Percentiles rank a stretch among this genome's conserved stretches.
Conservation (phyloP, 164 flowering plant genomes). For the Chimonanthus praecox region DNA sequence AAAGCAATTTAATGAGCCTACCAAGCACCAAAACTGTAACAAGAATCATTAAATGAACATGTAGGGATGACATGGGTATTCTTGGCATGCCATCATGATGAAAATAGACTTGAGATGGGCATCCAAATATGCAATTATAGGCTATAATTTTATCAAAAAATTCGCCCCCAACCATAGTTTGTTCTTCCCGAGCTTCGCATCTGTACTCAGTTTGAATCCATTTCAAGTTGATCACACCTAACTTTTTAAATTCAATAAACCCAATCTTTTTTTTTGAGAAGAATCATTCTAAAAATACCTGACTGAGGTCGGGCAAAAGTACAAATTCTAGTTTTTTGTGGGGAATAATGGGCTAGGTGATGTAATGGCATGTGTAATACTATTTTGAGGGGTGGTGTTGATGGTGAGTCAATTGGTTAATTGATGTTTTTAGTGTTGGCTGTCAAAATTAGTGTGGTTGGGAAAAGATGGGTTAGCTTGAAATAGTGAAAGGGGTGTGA, state of each 20-base stretch:
- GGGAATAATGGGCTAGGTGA: neutral
- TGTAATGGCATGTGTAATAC: neutral
- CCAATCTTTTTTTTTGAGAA: too few relatives aligned
- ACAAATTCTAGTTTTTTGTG: neutral
- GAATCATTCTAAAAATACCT: too few relatives aligned
- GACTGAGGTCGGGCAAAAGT: too few relatives aligned
- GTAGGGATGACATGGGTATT: neutral
- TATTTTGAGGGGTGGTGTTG: slow-evolving; percentile 1
- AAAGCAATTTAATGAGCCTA: slow-evolving; percentile 1
- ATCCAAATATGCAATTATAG: neutral
- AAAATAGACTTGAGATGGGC: neutral
- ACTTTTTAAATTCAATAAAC: too few relatives aligned
- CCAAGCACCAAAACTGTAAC: slow-evolving; percentile 7
- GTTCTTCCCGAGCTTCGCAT: too few relatives aligned
- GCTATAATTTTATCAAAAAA: neutral
- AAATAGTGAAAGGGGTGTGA: slow-evolving; percentile 8
- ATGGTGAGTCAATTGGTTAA: slow-evolving; percentile 22
- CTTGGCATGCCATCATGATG: neutral
- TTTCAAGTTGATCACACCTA: too few relatives aligned
- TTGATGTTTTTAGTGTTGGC: slow-evolving; percentile 23
- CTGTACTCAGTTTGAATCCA: too few relatives aligned
- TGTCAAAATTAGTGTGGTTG: slow-evolving; percentile 28
- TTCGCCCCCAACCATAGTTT: too few relatives aligned
- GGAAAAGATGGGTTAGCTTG: slow-evolving; percentile 28
- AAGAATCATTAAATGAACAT: slow-evolving; percentile 2